Evolutionary conservation across 176 grass and related monocot species (phyloP).

Genomic region (Raddia distichophylla): DNA sequence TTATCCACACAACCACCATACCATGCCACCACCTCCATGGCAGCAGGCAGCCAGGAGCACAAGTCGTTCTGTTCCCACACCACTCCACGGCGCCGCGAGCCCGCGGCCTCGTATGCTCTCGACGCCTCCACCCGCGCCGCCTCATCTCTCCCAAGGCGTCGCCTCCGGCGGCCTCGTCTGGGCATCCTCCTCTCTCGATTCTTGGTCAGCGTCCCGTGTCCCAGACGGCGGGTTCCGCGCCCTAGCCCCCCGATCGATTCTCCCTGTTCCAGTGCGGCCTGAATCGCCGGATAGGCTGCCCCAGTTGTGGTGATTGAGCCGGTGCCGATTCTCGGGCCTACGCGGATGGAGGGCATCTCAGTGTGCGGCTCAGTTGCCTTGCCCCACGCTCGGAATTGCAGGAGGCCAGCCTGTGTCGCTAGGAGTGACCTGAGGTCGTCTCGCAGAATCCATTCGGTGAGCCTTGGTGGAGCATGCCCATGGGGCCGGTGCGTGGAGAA

Average conservation of each 20-base stretch:
- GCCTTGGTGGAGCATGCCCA: conserved; percentile 31
- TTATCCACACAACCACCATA: conserved; percentile 5
- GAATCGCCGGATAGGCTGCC: background rate
- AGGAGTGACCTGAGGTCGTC: conserved; percentile 39
- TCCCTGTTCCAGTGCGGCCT: background rate
- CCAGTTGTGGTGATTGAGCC: background rate
- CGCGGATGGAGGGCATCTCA: conserved; percentile 64
- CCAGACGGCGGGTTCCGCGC: background rate
- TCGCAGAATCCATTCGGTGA: conserved; percentile 34
- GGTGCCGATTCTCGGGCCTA: background rate
- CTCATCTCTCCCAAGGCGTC: conserved; percentile 8
- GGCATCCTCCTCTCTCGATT: background rate
- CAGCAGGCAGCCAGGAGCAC: background rate
- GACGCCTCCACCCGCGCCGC: background rate
- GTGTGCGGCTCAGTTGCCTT: conserved; percentile 48
- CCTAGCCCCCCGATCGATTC: background rate
- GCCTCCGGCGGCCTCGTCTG: background rate
- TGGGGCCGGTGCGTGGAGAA: conserved; percentile 38
- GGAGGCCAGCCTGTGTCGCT: conserved; percentile 39
- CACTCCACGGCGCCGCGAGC: background rate
- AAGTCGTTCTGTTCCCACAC: background rate
- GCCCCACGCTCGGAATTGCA: conserved; percentile 48
- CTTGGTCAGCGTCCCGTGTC: background rate
- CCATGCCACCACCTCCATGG: background rate
- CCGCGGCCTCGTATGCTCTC: background rate